Evolutionary conservation across 495 filamentous ascomycete species (phyloP).

Genomic region (Aspergillus sclerotioniger): DNA sequence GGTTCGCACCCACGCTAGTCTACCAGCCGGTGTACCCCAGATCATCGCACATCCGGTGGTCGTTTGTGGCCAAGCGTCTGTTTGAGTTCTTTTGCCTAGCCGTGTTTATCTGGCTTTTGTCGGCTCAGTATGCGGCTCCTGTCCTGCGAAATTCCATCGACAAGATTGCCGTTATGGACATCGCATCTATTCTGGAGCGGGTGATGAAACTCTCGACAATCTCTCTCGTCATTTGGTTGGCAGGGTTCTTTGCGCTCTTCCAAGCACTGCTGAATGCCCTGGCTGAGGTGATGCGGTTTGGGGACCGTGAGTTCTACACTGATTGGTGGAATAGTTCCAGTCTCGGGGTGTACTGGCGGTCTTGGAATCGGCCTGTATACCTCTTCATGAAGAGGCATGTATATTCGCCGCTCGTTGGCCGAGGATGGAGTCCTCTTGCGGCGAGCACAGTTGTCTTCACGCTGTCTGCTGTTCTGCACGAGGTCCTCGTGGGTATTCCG

Average conservation of each 20-base stretch:
- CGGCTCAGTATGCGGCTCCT: slow-evolving; percentile 89
- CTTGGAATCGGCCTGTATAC: slow-evolving; percentile 97
- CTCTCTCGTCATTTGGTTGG: slow-evolving; percentile 90
- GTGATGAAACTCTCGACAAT: slow-evolving; percentile 94
- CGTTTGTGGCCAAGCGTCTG: slow-evolving; percentile 79
- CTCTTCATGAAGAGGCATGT: slow-evolving; percentile 94
- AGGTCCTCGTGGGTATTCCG: slow-evolving; percentile 88
- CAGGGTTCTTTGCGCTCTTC: slow-evolving; percentile 94
- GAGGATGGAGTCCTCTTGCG: slow-evolving; percentile 65
- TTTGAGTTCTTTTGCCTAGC: slow-evolving; percentile 70
- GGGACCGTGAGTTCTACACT: slow-evolving; percentile 89
- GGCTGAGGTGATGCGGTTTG: slow-evolving; percentile 86
- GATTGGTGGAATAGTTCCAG: slow-evolving; percentile 96
- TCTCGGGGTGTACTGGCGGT: slow-evolving; percentile 86
- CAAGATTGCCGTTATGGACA: slow-evolving; percentile 75
- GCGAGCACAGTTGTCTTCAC: slow-evolving; percentile 81
- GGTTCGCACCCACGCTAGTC: slow-evolving; percentile 93
- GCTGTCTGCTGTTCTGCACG: slow-evolving; percentile 83
- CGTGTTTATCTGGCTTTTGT: slow-evolving; percentile 89
- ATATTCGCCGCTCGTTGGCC: slow-evolving; percentile 77
- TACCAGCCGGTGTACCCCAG: slow-evolving; percentile 97
- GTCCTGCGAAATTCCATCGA: slow-evolving; percentile 84
- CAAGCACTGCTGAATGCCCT: slow-evolving; percentile 86
- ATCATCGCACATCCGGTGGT: slow-evolving; percentile 71
- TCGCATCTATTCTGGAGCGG: slow-evolving; percentile 81